phyloP scores from a whole-genome alignment of 2,329 filamentous ascomycete genomes.

The Sordariomycetes sp. region DNA sequence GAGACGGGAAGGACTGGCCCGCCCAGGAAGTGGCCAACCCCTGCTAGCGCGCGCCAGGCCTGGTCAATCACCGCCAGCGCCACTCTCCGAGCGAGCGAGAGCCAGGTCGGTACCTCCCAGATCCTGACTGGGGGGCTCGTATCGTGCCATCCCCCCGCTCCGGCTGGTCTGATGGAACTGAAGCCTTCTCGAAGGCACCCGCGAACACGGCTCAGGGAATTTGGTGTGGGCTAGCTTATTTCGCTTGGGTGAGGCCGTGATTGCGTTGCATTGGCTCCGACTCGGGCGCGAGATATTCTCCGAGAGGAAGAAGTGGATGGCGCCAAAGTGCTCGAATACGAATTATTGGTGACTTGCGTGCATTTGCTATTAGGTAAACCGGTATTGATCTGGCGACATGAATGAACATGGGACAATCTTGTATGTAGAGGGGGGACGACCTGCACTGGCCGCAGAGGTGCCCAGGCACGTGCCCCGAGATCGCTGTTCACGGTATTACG shows the following conservation, averaged over 20 bases:
- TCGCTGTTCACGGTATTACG: background rate
- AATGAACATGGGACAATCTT: background rate
- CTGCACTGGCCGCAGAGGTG: background rate
- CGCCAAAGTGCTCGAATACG: background rate
- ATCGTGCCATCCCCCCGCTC: background rate
- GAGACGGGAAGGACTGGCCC: constrained; percentile 3
- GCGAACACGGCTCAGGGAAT: constrained; percentile 1
- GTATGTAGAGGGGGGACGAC: background rate
- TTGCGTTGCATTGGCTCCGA: background rate
- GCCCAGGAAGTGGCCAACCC: background rate
- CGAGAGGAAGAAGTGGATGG: background rate
- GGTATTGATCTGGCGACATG: too few species aligned
- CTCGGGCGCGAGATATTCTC: background rate
- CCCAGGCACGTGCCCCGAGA: background rate
- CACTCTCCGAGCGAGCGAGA: background rate
- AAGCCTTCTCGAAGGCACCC: constrained; percentile 5
- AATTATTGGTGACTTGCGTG: background rate
- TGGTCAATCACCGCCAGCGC: background rate
- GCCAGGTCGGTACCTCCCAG: background rate
- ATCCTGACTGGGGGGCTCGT: background rate
- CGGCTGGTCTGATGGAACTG: background rate
- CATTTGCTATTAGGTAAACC: background rate
- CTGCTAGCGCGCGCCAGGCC: background rate
- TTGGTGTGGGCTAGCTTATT: background rate
- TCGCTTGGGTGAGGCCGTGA: background rate